phyloP scores from a whole-genome alignment of 192 early-diverging fungal species.

The Diversispora epigaea region DNA sequence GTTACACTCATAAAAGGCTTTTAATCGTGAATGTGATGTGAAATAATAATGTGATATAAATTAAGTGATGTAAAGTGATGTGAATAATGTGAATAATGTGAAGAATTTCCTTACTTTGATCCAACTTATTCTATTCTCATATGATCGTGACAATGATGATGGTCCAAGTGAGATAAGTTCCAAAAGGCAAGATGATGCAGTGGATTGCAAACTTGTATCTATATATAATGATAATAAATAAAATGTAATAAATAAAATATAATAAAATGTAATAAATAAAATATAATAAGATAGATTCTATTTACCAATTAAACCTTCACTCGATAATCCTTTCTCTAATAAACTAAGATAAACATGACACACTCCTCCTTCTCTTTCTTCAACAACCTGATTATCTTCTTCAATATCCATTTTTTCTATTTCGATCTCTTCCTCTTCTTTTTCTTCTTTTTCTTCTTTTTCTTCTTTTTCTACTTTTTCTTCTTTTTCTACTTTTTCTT shows the following conservation, averaged over 20 bases:
- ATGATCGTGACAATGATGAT: conserved; percentile 51
- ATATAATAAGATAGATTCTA: not conserved
- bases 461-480: too few species aligned
- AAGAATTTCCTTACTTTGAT: conserved; percentile 32
- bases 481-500: not conserved
- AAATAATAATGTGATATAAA: not conserved
- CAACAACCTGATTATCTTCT: not conserved
- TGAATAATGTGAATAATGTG: not conserved
- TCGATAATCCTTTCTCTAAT: not conserved
- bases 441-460: too few species aligned
- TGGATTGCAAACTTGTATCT: conserved; percentile 66
- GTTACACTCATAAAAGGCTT: conserved; percentile 56
- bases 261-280: not conserved
- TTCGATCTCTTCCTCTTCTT: conserved; percentile 25
- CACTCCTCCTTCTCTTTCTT: not conserved
- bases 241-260: not conserved
- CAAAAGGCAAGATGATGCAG: conserved; percentile 60
- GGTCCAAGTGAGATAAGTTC: conserved; percentile 73
- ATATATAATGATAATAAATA: not conserved
- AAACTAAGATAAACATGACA: not conserved
- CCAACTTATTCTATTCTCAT: conserved; percentile 51
- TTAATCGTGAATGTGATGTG: conserved; percentile 17
- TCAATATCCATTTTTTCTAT: not conserved
- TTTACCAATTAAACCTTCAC: not conserved
- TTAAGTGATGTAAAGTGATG: not conserved